phyloP scores from a whole-genome alignment of 306 rosid species.

The Castanospermum australe region DNA sequence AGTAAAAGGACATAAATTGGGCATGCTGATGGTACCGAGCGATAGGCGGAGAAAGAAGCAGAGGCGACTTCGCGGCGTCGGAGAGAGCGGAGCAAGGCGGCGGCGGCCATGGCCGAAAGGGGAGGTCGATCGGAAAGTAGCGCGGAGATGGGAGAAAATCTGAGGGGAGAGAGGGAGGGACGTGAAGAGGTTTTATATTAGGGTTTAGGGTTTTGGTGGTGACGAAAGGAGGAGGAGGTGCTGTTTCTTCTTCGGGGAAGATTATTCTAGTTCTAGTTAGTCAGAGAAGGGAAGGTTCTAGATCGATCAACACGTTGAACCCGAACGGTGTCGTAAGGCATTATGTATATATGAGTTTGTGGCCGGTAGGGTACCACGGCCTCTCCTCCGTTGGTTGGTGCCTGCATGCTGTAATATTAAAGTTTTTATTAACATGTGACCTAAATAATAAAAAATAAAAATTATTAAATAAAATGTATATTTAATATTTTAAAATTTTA shows the following conservation, averaged over 20 bases:
- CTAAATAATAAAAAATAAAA: too few relatives aligned
- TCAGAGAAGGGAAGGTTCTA: conserved; percentile 45
- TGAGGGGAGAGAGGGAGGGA: neutral
- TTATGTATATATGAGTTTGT: neutral
- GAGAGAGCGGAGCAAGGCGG: conserved; percentile 52
- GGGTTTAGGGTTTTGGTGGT: conserved; percentile 39
- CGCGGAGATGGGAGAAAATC: neutral
- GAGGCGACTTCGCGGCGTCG: conserved; percentile 56
- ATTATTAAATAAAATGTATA: too few relatives aligned
- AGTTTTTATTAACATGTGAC: too few relatives aligned
- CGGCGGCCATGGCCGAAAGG: conserved; percentile 45
- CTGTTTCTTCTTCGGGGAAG: neutral
- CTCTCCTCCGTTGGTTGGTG: neutral
- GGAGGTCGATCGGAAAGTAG: neutral
- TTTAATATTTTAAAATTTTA: too few relatives aligned
- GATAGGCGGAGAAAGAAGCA: conserved; percentile 48
- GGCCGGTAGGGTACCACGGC: neutral
- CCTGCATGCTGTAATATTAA: too few relatives aligned
- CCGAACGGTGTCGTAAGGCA: conserved; percentile 18
- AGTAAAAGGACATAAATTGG: neutral
- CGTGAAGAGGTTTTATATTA: neutral
- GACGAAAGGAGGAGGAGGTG: neutral
- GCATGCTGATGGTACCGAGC: conserved; percentile 49
- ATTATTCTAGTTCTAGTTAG: conserved; percentile 38
- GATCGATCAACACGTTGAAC: neutral